phyloP scores from a whole-genome alignment of 2,329 filamentous ascomycete genomes.

The Allantophomopsis cytisporea region DNA sequence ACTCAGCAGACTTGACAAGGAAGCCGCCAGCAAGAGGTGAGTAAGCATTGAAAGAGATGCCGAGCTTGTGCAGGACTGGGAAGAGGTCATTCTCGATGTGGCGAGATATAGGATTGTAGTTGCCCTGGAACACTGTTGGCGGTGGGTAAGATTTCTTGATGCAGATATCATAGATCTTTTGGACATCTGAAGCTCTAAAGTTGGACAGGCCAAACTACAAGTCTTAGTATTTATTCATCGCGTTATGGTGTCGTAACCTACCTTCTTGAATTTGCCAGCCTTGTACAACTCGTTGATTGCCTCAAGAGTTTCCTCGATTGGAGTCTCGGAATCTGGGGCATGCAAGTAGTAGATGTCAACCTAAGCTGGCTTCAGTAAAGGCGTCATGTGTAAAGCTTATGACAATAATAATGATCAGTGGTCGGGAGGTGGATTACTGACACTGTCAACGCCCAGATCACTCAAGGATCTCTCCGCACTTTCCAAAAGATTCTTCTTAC shows the following conservation, averaged over 20 bases:
- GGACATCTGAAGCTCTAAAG: conserved; percentile 15
- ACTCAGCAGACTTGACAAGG: conserved; percentile 24
- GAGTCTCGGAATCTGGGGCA: conserved; percentile 15
- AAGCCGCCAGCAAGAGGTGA: conserved; percentile 53
- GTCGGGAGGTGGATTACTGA: conserved; percentile 3
- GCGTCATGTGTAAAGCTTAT: no score
- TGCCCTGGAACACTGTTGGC: conserved; percentile 20
- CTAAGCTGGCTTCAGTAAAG: no score
- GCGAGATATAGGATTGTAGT: conserved; percentile 15
- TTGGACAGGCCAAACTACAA: conserved; percentile 19
- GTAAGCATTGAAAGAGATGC: conserved; percentile 40
- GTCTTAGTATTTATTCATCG: background rate
- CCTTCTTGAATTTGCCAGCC: conserved; percentile 18
- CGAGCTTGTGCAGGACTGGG: conserved; percentile 29
- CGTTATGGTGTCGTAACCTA: conserved; percentile 5
- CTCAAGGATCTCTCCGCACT: conserved; percentile 10
- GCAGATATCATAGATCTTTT: conserved; percentile 17
- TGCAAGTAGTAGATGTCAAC: conserved; percentile 21
- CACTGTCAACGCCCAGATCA: conserved; percentile 9
- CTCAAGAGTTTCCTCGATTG: conserved; percentile 18
- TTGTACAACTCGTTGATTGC: conserved; percentile 18
- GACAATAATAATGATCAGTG: background rate
- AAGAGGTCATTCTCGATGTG: conserved; percentile 51
- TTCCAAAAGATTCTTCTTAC: conserved; percentile 11
- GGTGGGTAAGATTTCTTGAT: conserved; percentile 13